These are phyloP conservation scores for Trypanosoma boissoni DNA, from an alignment of 208 protist genomes.

Conservation along the genomic window DNA sequence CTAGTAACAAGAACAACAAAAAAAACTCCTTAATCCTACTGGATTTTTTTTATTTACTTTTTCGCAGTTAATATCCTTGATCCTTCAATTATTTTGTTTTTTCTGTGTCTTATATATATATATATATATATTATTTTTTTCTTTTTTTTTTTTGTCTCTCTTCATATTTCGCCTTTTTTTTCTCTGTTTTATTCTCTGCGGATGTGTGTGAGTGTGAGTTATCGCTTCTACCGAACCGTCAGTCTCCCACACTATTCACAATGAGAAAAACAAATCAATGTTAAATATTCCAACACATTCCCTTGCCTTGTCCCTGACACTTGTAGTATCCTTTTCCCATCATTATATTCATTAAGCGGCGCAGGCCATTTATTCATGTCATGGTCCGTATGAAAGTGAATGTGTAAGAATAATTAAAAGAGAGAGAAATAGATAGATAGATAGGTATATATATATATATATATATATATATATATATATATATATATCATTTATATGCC, in stretches of 20 bases:
- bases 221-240: no score
- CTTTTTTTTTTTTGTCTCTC: slow-evolving; percentile 3
- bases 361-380: no score
- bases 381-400: no score
- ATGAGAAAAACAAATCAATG: no score
- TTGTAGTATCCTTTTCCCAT: not conserved
- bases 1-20: not conserved
- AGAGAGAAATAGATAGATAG: no score
- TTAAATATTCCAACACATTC: no score
- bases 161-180: not conserved
- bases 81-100: not conserved
- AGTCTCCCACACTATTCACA: no score
- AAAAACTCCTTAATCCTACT: not conserved
- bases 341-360: not conserved
- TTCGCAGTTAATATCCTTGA: not conserved
- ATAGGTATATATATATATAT: no score
- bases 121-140: not conserved
- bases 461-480: no score
- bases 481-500: no score
- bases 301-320: not conserved
- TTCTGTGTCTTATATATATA: not conserved
- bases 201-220: no score
- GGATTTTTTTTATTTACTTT: not conserved
- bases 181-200: not conserved
- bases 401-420: no score